A percentile compares a stretch with the other conserved stretches of the same genome.
Evolutionary conservation across 306 rosid genomes (phyloP).

Genomic region (Arachis stenosperma): DNA sequence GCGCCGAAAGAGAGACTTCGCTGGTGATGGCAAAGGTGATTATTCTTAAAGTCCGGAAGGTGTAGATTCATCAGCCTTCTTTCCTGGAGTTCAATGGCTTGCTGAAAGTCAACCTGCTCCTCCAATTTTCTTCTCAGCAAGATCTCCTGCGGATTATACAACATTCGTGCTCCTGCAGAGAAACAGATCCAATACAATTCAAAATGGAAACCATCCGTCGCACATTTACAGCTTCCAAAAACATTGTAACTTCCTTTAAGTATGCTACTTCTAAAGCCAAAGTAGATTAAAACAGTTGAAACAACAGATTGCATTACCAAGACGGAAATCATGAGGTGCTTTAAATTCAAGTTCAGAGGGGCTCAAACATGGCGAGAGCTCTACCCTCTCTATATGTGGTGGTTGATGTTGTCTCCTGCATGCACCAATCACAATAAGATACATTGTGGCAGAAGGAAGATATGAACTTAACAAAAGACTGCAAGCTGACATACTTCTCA

Average conservation of each 20-base stretch:
- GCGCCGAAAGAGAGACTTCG: conserved; percentile 66
- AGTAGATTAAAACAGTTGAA: conserved; percentile 3
- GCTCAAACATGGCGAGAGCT: conserved; percentile 37
- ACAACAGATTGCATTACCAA: conserved; percentile 45
- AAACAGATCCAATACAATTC: conserved; percentile 4
- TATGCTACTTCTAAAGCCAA: background rate
- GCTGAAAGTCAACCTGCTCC: conserved; percentile 72
- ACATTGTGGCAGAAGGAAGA: conserved; percentile 4
- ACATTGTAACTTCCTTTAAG: conserved; percentile 1
- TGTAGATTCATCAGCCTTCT: conserved; percentile 73
- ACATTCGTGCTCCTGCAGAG: conserved; percentile 61
- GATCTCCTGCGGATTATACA: conserved; percentile 58
- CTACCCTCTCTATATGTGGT: conserved; percentile 39
- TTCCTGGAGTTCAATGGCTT: conserved; percentile 70
- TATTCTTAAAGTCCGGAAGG: conserved; percentile 66
- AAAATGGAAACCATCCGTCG: background rate
- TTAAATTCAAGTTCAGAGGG: conserved; percentile 32
- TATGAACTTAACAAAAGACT: conserved; percentile 6
- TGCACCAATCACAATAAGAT: background rate
- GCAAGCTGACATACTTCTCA: conserved; percentile 57
- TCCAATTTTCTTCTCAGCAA: conserved; percentile 61
- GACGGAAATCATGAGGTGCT: conserved; percentile 35
- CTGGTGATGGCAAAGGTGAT: conserved; percentile 52
- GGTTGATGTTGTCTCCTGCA: conserved; percentile 46
- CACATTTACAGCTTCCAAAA: background rate